phyloP scores from a whole-genome alignment of 1,139 yeast species.

The Saccharomyces uvarum region DNA sequence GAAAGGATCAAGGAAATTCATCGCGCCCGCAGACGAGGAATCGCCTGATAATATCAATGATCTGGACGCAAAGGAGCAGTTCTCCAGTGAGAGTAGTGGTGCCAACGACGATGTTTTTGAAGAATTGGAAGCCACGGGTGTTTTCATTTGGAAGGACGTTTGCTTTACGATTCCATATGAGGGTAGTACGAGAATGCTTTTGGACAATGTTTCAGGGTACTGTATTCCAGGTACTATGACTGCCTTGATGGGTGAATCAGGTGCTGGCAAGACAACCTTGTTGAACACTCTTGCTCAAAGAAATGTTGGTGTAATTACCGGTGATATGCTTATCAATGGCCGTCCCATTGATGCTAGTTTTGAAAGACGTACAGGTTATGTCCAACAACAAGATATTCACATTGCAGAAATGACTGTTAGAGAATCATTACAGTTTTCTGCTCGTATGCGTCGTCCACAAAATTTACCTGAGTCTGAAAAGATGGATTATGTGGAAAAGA shows the following conservation, averaged over 20 bases:
- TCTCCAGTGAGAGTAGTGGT: constrained; percentile 12
- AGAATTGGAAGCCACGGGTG: constrained; percentile 22
- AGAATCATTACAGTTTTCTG: constrained; percentile 44
- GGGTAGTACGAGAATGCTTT: constrained; percentile 35
- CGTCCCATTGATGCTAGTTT: constrained; percentile 38
- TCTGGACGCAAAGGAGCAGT: constrained; percentile 16
- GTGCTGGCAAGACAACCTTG: constrained; percentile 58
- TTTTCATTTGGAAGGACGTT: constrained; percentile 40
- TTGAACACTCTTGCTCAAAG: constrained; percentile 49
- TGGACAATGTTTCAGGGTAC: constrained; percentile 48
- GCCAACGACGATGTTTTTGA: constrained; percentile 18
- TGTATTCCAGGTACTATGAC: constrained; percentile 48
- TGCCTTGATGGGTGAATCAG: constrained; percentile 57
- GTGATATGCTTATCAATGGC: constrained; percentile 50
- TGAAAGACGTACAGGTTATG: constrained; percentile 48
- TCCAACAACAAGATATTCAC: constrained; percentile 52
- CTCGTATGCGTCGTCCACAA: constrained; percentile 41
- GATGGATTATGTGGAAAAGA: constrained; percentile 41
- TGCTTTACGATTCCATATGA: constrained; percentile 34
- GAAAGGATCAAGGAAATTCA: constrained; percentile 23
- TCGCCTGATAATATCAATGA: constrained; percentile 12
- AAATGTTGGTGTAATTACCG: constrained; percentile 45
- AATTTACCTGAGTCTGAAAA: constrained; percentile 39
- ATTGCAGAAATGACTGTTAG: constrained; percentile 43
- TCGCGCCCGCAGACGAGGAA: constrained; percentile 16